phyloP scores from a whole-genome alignment of 2,329 filamentous ascomycete genomes.

The Fusarium sp. region DNA sequence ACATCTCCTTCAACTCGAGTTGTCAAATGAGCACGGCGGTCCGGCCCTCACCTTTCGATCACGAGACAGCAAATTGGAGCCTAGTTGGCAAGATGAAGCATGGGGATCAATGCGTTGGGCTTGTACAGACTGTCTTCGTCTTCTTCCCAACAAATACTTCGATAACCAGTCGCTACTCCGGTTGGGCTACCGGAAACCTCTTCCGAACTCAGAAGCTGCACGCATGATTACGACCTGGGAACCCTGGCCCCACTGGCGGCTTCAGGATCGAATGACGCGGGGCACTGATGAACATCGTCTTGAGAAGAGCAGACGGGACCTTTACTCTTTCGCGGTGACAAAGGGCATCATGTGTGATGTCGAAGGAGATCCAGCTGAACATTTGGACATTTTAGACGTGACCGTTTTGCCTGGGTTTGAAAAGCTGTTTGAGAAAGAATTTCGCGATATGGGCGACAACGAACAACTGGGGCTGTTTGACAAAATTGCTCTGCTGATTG shows the following conservation, averaged over 20 bases:
- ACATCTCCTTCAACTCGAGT: constrained; percentile 16
- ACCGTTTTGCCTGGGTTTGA: neutral
- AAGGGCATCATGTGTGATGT: neutral
- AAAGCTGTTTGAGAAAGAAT: neutral
- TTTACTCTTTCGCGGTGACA: constrained; percentile 6
- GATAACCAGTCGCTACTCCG: constrained; percentile 13
- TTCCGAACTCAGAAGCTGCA: neutral
- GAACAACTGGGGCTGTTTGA: neutral
- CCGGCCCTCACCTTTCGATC: neutral
- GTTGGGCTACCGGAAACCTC: constrained; percentile 20
- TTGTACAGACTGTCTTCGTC: constrained; percentile 20
- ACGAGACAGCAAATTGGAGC: neutral
- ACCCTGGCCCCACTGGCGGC: neutral
- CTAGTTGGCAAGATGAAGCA: neutral
- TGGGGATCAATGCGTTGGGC: constrained; percentile 27
- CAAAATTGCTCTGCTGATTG: neutral
- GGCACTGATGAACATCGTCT: neutral
- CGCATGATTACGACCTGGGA: constrained; percentile 12
- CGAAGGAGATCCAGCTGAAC: neutral
- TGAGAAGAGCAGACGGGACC: neutral
- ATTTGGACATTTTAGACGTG: neutral
- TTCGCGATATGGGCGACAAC: neutral
- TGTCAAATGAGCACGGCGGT: neutral
- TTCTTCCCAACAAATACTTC: constrained; percentile 19
- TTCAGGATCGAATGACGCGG: neutral